Evolutionary conservation across 2,329 filamentous ascomycete genomes (phyloP).

Genomic region (Emericellopsis cladophorae): DNA sequence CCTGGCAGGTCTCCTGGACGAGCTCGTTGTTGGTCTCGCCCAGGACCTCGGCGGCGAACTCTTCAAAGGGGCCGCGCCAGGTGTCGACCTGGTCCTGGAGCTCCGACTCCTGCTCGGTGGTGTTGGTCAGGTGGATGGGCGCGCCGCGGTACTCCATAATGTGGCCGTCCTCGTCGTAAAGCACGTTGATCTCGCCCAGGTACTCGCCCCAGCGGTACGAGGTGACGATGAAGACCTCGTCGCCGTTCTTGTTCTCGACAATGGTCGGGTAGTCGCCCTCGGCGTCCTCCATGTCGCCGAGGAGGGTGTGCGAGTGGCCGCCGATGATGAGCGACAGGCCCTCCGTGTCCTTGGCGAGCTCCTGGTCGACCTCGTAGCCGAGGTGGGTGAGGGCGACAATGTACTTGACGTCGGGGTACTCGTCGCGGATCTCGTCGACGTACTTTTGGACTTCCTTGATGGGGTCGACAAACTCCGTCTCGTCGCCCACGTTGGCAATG

Average conservation of each 20-base stretch:
- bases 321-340: slow-evolving; percentile 59
- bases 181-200: slow-evolving; percentile 53
- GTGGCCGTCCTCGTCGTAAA: slow-evolving; percentile 46
- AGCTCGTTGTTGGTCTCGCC: slow-evolving; percentile 41
- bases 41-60: slow-evolving; percentile 43
- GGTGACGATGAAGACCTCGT: slow-evolving; percentile 57
- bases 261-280: slow-evolving; percentile 53
- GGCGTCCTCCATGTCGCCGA: slow-evolving; percentile 45
- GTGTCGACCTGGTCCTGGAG: slow-evolving; percentile 44
- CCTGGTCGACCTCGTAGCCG: slow-evolving; percentile 50
- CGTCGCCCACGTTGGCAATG: slow-evolving; percentile 44
- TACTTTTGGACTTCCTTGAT: slow-evolving; percentile 46
- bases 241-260: slow-evolving; percentile 43
- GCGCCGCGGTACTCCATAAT: slow-evolving; percentile 50
- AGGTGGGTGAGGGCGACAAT: slow-evolving; percentile 57
- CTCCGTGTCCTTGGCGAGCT: slow-evolving; percentile 44
- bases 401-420: slow-evolving; percentile 46
- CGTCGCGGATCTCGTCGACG: slow-evolving; percentile 44
- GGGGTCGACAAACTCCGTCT: slow-evolving; percentile 45
- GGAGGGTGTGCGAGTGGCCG: slow-evolving; percentile 46
- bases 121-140: slow-evolving; percentile 51
- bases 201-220: slow-evolving; percentile 59
- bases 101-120: slow-evolving; percentile 39
- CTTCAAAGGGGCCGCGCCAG: slow-evolving; percentile 50
- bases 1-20: slow-evolving; percentile 45